These are phyloP conservation scores for Fusarium penzigii DNA, from an alignment of 2,329 filamentous ascomycete species.

Conservation along the genomic window DNA sequence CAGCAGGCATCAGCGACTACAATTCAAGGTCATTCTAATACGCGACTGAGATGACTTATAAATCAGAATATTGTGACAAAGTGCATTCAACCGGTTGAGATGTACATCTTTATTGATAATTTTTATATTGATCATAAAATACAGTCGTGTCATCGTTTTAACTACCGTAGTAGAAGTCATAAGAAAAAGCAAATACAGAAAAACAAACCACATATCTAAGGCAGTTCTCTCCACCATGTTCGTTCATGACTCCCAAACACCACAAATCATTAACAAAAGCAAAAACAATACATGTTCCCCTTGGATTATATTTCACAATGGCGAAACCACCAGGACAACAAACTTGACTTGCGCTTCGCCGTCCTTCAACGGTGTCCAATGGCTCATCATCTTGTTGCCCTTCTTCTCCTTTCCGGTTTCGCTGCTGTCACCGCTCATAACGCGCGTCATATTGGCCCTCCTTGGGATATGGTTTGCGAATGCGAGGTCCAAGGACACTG, in stretches of 20 bases:
- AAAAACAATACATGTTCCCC: too few relatives aligned
- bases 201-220: too few relatives aligned
- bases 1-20: too few relatives aligned
- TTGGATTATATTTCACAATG: neutral
- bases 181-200: neutral
- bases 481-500: conserved; percentile 34
- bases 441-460: conserved; percentile 23
- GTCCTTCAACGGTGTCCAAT: conserved; percentile 32
- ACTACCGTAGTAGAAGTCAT: neutral
- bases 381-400: conserved; percentile 29
- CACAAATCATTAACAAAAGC: too few relatives aligned
- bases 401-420: conserved; percentile 19
- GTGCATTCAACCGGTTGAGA: too few relatives aligned
- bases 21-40: too few relatives aligned
- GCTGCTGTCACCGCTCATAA: conserved; percentile 13
- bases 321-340: conserved; percentile 25
- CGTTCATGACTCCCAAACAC: too few relatives aligned
- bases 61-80: too few relatives aligned
- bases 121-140: neutral
- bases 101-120: neutral
- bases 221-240: too few relatives aligned
- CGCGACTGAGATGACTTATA: too few relatives aligned
- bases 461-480: conserved; percentile 30
- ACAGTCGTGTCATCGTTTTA: neutral
- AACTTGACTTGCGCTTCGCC: conserved; percentile 25